Evolutionary conservation across 208 protist species (phyloP), one percentile per base, ranked within the genome.

Genomic region (Acanthamoeba culbertsoni): DNA sequence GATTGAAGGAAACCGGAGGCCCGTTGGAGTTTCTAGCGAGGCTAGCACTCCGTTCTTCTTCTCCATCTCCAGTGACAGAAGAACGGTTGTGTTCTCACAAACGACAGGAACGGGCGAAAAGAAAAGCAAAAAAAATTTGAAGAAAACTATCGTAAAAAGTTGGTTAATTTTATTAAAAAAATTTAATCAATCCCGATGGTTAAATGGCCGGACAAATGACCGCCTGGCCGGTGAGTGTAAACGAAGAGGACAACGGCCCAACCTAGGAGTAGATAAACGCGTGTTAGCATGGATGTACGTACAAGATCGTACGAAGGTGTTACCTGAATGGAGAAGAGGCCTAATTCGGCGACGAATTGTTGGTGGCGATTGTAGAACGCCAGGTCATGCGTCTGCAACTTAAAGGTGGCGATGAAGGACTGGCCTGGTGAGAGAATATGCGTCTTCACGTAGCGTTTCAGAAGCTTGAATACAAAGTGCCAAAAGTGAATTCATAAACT

Each of bases 341-440:
- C 82, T 10, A 51, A 31, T 20, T 90, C 82, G 48, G 82, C 82
- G 1, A 90, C 82, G 55, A 90, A 90, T 26, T 43, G 35, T 51
- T 90, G 53, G 20, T 90, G 7, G 82, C 82, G 82, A 26, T 90
- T 48, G 42, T 90, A 90, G 48, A 90, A 90, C 6, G 82, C 82
- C 43, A 90, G 42, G 20, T 90, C 82, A 20, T 65, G 31, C 0
- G 82, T 59, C 23, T 10, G 12, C 33, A 90, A 51, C 43, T 33
- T 68, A 33, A 90, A 90, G 48, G 82, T 51, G 35, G 12, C 8
- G 28, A 46, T 20, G 35, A 33, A n/a, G 31, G 48, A 43, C 82
- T 90, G 48, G 20, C 82, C 48, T 2, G 82, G 82, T 5, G 33
- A 1, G 20, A 90, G 55, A 20, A 10, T 33, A 12, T 0, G 2